Percentiles rank a stretch among this genome's conserved stretches.
These are phyloP conservation scores for Luvunga scandens DNA, from an alignment of 345 rosid species.

Conservation along the genomic window DNA sequence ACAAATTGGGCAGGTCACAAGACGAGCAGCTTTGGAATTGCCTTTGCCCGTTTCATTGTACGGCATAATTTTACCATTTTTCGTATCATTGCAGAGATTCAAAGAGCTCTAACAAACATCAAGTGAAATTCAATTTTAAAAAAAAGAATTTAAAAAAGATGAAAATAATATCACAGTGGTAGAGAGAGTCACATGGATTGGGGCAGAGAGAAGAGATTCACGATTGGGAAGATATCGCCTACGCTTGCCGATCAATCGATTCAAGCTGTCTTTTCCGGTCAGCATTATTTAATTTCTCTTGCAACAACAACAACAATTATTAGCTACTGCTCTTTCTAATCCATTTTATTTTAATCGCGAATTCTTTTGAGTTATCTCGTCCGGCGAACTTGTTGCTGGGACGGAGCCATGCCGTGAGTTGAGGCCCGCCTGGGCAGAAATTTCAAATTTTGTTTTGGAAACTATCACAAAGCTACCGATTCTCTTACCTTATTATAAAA, in stretches of 20 bases:
- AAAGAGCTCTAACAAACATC: constrained; percentile 32
- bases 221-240: constrained; percentile 65
- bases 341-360: too few species aligned
- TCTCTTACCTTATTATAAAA: too few species aligned
- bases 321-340: neutral
- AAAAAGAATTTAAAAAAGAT: neutral
- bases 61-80: constrained; percentile 14
- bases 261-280: constrained; percentile 68
- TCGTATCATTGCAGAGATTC: constrained; percentile 30
- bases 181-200: constrained; percentile 31
- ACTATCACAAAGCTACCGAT: too few species aligned
- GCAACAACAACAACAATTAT: too few species aligned
- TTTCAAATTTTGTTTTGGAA: too few species aligned
- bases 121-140: neutral
- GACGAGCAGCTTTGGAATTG: constrained; percentile 14
- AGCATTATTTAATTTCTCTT: constrained; percentile 34
- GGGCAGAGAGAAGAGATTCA: constrained; percentile 43
- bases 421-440: too few species aligned
- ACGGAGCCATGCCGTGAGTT: too few species aligned
- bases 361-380: too few species aligned
- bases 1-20: constrained; percentile 54
- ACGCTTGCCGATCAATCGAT: constrained; percentile 70
- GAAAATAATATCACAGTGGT: neutral
- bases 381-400: too few species aligned
- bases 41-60: constrained; percentile 4